Evolutionary conservation across 768 basidiomycete species (phyloP), one percentile per base, ranked within the genome.

Genomic region (Tulasnella sp.): DNA sequence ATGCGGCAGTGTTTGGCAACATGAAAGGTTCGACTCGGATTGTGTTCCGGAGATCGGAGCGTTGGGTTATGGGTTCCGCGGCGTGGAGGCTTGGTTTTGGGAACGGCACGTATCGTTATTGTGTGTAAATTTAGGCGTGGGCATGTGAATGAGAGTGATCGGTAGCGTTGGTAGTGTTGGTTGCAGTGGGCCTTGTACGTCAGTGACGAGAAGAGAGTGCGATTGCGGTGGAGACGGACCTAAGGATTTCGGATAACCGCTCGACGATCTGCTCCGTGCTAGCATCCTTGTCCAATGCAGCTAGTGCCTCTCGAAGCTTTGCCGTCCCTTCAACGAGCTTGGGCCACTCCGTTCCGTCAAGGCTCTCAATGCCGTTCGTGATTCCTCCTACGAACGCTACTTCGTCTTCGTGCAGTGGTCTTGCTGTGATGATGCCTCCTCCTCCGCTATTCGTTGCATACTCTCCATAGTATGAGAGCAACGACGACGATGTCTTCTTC

Each of bases 341-440:
- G 35, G 91, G 91, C 93, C 93, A 95, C 29, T 86, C 85, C 75
- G 87, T 85, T 55, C 86, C 90, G 46, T 87, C 90, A 75, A 83
- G 79, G n/a, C 88, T 89, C 81, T 93, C 92, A 70, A 92, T 83
- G 18, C 92, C 93, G 81, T 94, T 94, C 44, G 94, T 93, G 57
- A 95, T 83, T 1, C 88, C 91, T 3, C 90, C 90, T 79, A 86
- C 87, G 32, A 67, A 67, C 57, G 81, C 82, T 74, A 86, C 83
- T 81, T 93, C 90, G 18, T 84, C 82, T 26, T 83, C 81, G 3
- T 86, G 84, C n/a, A 93, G 87, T 26, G 87, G 80, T 5, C 91
- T 90, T 67, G 86, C 40, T 5, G 85, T 84, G 81, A 94, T 86
- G 32, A 81, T 81, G 29, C 91, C 90, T 46, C 92, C 91, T 32